Evolutionary conservation across 1,284 basidiomycete species (phyloP), one percentile per base, ranked within the genome.

Genomic region (Phlebopus sp.): DNA sequence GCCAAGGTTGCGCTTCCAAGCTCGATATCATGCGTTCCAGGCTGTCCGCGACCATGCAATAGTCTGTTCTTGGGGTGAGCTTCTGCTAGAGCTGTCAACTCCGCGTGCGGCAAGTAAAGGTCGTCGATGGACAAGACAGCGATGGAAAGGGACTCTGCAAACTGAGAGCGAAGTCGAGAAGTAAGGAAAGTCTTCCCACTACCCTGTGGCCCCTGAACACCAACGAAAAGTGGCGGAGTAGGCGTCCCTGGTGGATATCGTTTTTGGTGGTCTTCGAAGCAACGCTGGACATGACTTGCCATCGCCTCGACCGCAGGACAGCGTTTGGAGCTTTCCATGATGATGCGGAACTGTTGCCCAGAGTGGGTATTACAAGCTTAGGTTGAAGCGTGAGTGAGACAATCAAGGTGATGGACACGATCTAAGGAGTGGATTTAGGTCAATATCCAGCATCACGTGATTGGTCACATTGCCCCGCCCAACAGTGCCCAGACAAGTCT

Each of bases 171-270:
- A 19, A 91, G 71, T 30, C 71, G 74, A 5, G 74, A 72, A 3
- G 86, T 80, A 32, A 88, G 71, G 63, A 77, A 86, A 0, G 90
- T 84, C 72, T 92, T 92, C 31, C 91, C 91, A 51, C 84, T 84
- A 14, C 88, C 88, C 67, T 95, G 92, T 0, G 92, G 90, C 0
- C 92, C 92, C 69, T 95, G 92, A 11, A 95, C 62, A 1, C 84
- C 90, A 8, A 93, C 80, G 51, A 90, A 84, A 15, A 90, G 69
- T 4, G 87, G 85, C 14, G 66, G 63, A 4, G 11, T 51, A 27
- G 18, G 35, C 42, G 42, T 11, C 23, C 38, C 31, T 47, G 49
- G 2, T 39, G 51, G 23, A 44, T 69, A 52, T 15, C 41, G 54
- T 14, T 54, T 32, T 7, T 66, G 64, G 52, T 69, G 64, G 3